Evolutionary conservation across 2,329 filamentous ascomycete genomes (phyloP), one percentile per base, ranked within the genome.

Genomic region (Thielaviopsis ethacetica): DNA sequence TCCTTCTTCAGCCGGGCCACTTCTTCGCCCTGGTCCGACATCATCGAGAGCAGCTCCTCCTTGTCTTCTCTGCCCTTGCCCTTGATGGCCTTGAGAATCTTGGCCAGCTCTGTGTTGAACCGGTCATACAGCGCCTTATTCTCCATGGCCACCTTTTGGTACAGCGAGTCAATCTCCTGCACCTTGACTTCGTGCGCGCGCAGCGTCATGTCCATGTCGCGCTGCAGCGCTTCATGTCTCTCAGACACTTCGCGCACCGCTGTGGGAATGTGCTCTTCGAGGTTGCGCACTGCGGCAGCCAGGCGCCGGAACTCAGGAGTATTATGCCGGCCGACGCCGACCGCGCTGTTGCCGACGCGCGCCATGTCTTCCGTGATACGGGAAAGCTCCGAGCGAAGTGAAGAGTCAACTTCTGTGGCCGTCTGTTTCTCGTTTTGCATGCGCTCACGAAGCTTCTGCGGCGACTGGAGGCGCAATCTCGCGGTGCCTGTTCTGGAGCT

Each of bases 91-190:
- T 82, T 85, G 51, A 90, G 77, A 62, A 96, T 87, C 73, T 86
- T 89, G 65, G 82, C 85, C 54, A 97, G 73, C 71, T 96, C 91
- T n/a, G 83, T 81, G 66, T 96, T 95, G 75, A 96, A 95, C 62
- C 84, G 85, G 64, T 91, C 86, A 70, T 96, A 96, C 59, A 97
- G 76, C 30, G 91, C 80, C 71, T 96, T 91, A 65, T 96, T 97
- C 74, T 97, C 91, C 0, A 88, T 87, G 65, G 84, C 89, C 17
- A 84, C 81, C 67, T 95, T 89, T 63, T 88, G 86, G 72, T 94
- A 95, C 56, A 95, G 74, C 71, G 94, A 87, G 68, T 96, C 91
- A 57, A 96, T 81, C 49, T 86, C 85, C 65, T 84, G 86, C 61
- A 85, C 84, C 65, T 93, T 91, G 61, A 79, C 79, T 68, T 96